phyloP scores from a whole-genome alignment of 208 protist genomes.

The Trypanosoma avium region DNA sequence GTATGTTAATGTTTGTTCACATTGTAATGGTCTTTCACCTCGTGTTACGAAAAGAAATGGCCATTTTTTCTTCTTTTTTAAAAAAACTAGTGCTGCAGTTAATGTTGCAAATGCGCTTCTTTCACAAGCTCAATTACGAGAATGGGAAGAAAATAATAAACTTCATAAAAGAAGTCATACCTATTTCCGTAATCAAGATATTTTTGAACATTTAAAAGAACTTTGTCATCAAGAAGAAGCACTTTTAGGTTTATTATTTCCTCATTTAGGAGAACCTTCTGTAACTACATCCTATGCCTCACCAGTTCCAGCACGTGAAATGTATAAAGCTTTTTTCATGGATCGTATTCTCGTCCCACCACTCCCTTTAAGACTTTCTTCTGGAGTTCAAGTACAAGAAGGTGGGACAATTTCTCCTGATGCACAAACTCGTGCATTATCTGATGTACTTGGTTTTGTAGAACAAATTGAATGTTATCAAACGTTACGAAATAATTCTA shows the following conservation, averaged over 20 bases:
- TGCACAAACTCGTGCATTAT: conserved; percentile 59
- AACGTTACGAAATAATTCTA: conserved; percentile 63
- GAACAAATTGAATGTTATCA: conserved; percentile 85
- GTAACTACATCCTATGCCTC: conserved; percentile 50
- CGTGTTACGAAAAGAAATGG: conserved; percentile 71
- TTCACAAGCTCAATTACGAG: conserved; percentile 45
- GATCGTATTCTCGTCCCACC: conserved; percentile 87
- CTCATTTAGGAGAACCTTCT: conserved; percentile 77
- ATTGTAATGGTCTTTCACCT: conserved; percentile 77
- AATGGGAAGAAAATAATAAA: conserved; percentile 65
- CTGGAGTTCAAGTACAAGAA: conserved; percentile 71
- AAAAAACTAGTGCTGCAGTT: conserved; percentile 48
- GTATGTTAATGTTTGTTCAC: conserved; percentile 58
- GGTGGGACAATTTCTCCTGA: conserved; percentile 67
- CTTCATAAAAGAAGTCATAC: conserved; percentile 64
- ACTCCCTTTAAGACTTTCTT: conserved; percentile 80
- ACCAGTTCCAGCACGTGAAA: conserved; percentile 45
- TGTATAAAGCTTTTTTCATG: conserved; percentile 87
- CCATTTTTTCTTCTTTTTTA: conserved; percentile 88
- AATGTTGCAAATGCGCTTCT: conserved; percentile 63
- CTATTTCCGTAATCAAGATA: conserved; percentile 62
- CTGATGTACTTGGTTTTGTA: conserved; percentile 75
- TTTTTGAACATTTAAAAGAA: conserved; percentile 79
- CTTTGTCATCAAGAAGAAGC: conserved; percentile 68
- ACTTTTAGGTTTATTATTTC: conserved; percentile 74